These are phyloP conservation scores for Entrophospora sp. DNA, from an alignment of 192 early-diverging fungal species.

Conservation along the genomic window DNA sequence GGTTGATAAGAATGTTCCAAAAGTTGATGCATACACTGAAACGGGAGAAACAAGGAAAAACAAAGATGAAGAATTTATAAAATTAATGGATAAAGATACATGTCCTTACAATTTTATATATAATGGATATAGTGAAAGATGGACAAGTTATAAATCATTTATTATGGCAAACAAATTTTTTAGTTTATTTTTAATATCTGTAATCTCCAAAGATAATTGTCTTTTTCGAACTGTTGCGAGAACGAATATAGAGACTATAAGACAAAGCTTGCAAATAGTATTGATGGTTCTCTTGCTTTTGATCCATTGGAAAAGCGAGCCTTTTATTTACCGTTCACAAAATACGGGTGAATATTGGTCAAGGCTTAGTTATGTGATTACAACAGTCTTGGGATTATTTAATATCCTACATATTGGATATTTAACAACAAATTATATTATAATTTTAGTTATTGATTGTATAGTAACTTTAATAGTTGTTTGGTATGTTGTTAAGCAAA, in stretches of 20 bases:
- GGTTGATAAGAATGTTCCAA: conserved; percentile 36
- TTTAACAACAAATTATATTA: conserved; percentile 33
- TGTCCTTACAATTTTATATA: conserved; percentile 54
- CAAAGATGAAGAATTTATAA: conserved; percentile 30
- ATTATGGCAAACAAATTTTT: conserved; percentile 49
- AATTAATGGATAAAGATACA: conserved; percentile 44
- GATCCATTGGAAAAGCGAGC: conserved; percentile 46
- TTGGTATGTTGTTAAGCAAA: conserved; percentile 30
- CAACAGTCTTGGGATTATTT: conserved; percentile 45
- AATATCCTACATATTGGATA: conserved; percentile 39
- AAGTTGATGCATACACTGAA: conserved; percentile 35
- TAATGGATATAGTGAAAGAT: conserved; percentile 32
- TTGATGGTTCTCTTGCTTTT: conserved; percentile 40
- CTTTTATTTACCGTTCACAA: conserved; percentile 49
- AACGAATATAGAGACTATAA: conserved; percentile 36
- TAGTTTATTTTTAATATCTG: conserved; percentile 32
- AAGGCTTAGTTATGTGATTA: conserved; percentile 32
- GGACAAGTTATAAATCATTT: conserved; percentile 46
- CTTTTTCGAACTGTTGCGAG: conserved; percentile 38
- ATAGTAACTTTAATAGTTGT: conserved; percentile 32
- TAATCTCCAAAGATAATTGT: conserved; percentile 58
- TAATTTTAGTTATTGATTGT: conserved; percentile 32
- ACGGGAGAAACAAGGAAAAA: conserved; percentile 24
- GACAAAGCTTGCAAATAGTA: conserved; percentile 39
- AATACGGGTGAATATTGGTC: conserved; percentile 44